Base-by-base conservation (phyloP, 805 yeast species). In the Metschnikowia chrysomelidarum region DNA sequence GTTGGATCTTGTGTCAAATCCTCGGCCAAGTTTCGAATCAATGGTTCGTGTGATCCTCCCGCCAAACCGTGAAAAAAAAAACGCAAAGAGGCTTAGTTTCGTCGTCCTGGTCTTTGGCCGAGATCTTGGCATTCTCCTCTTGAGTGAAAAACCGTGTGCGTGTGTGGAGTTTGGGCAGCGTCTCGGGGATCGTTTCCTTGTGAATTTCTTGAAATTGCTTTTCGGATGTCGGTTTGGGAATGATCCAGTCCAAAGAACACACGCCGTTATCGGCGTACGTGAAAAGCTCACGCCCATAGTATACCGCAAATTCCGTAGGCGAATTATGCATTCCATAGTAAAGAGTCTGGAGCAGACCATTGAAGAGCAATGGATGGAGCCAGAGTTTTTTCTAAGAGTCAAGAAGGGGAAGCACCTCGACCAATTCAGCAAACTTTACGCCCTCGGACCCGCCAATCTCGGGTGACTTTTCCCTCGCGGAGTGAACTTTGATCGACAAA, bases 21-120 rank as follows among this genome's bases (percentile, higher is more conserved):
- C 27, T 66, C 60, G 12, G 77, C 71, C 23, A 80, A 53, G 36
- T 84, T 71, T 16, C 93, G 69, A 26, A 86, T 77, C 51, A 86
- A 78, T 5, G 83, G 69, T 54, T 86, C 95, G 43, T 81, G 84
- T n/a, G 89, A 80, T 0, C 95, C 93, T 5, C 95, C 95, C 2
- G 85, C 80, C 24, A 86, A 71, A 0, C 95, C 95, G 53, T 87
- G 95, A 26, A 83, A 58, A 3, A 76, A n/a, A n/a, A 60, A 19
- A 86, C 71, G 12, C 82, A 63, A 51, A 87, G 64, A 2, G 94
- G 94, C 30, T 57, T 69, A 3, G 65, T 47, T 31, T 59, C 64
- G 13, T 61, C 62, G 5, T 19, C 24, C 23, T 41, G 46, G 15
- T 31, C 46, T 6, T 33, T 32, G 4, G 34, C 36, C 8, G 40